Evolutionary conservation across 164 flowering plant species (phyloP).

Genomic region (Vitis amurensis): DNA sequence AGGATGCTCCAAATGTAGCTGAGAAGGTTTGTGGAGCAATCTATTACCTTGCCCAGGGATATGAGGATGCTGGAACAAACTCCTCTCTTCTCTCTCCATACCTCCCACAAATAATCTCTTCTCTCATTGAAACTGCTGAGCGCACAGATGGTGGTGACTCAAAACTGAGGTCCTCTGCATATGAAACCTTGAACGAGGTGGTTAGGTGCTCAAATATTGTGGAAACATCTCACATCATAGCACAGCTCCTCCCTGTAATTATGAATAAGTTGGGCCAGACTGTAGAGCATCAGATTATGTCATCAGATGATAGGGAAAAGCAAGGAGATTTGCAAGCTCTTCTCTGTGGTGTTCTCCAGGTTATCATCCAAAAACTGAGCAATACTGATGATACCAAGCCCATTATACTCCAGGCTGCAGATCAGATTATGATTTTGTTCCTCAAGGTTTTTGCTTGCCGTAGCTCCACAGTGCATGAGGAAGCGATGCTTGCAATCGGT

Average conservation of each 20-base stretch:
- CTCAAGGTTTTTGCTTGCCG: constrained; percentile 76
- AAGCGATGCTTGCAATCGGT: constrained; percentile 91
- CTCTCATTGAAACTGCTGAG: constrained; percentile 55
- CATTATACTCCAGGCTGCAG: constrained; percentile 58
- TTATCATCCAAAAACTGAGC: constrained; percentile 77
- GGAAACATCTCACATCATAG: constrained; percentile 54
- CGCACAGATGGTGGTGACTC: constrained; percentile 63
- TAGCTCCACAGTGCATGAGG: constrained; percentile 86
- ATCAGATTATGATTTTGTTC: constrained; percentile 71
- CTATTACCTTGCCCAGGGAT: constrained; percentile 80
- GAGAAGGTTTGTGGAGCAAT: constrained; percentile 88
- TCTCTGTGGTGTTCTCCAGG: constrained; percentile 78
- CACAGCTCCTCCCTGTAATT: constrained; percentile 62
- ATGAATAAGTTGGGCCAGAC: constrained; percentile 69
- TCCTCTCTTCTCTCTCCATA: constrained; percentile 55
- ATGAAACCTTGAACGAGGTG: constrained; percentile 79
- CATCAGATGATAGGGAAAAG: constrained; percentile 77
- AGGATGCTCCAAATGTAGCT: constrained; percentile 71
- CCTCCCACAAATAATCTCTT: constrained; percentile 50
- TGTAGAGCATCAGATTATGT: constrained; percentile 51
- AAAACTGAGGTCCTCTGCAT: constrained; percentile 72
- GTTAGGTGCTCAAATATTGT: constrained; percentile 62
- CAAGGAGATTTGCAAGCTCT: constrained; percentile 79
- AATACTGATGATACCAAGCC: constrained; percentile 54
- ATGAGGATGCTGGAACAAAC: constrained; percentile 53